Base-by-base conservation (phyloP, 495 filamentous ascomycete genomes). In the Hypoxylon crocopeplum region DNA sequence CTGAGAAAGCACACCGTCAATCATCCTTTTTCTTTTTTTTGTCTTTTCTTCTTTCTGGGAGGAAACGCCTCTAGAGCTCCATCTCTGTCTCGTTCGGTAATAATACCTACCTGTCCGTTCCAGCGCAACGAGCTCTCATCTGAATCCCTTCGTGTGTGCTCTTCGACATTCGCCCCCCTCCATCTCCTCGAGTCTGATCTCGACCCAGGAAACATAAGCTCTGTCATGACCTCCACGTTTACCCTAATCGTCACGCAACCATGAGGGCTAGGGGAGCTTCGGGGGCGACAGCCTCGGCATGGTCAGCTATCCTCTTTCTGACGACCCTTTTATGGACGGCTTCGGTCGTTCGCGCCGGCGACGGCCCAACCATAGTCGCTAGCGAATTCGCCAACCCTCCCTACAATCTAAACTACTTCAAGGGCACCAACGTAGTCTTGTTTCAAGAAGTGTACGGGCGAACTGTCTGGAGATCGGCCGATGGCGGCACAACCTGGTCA, bases 401-500 rank as follows among this genome's bases (percentile, higher is more conserved):
- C 1, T 48, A 45, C 38, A 81, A 84, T 66, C 77, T 96, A 41
- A 70, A 88, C 75, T 98, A 95, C 73, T 97, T 98, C 66, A 83
- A 91, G 52, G 89, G 90, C 66, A 90, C 90, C 22, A 88, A 96
- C 68, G 85, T 88, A 39, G 74, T 92, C 45, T 72, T 94, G 20
- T 82, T 88, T 56, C 82, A 81, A 56, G 88, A 89, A 65, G 32
- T 61, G 1, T 63, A 70, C 5, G 73, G 76, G 7, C 77, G 79
- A 27, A 83, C 81, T 33, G 75, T 93, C 17, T 86, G 84, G 52
- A 83, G 88, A 37, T 95, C 93, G 30, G 78, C 79, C 38, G 86
- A 97, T 73, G 90, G 88, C 4, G 94, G 94, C 46, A 80, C 79
- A 39, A 80, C 72, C 32, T 98, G 93, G 93, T 71, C 81, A 3